Base-by-base conservation (phyloP, 768 basidiomycete species). In the Termitomyces sp. region DNA sequence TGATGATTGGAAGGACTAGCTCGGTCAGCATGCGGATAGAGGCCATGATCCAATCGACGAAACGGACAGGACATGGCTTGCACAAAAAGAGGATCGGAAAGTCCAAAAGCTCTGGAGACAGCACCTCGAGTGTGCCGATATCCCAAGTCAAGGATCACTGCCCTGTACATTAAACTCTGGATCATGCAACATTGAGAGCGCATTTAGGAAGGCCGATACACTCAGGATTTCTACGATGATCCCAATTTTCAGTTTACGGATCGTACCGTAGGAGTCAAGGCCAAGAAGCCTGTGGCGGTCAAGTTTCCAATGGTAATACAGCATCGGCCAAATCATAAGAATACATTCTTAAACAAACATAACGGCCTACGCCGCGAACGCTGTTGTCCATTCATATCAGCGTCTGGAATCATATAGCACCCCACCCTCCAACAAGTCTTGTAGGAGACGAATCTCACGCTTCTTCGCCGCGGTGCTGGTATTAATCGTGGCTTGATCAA, bases 401-500 rank as follows among this genome's bases (percentile, higher is more conserved):
- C 24, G 22, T 35, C 20, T 46, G 22, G 33, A 46, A 16, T 55
- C 35, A 14, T 55, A 55, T 7, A 46, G 9, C 24, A 24, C 13
- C 22, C 54, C 54, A 30, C 54, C 54, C 16, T 46, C 35, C 22
- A 55, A 26, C 18, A 55, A 16, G 32, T 55, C 45, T 10, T 5
- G 9, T 2, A 55, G 35, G 24, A 55, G 44, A 35, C 20, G 13
- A 22, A 50, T 40, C 30, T 52, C 56, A 13, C 50, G 56, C 14
- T 38, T 52, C 43, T 51, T 51, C n/a, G 41, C 56, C n/a, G 20
- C 16, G 20, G 5, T 16, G 7, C 28, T 44, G 26, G 57, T 13
- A 20, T 53, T n/a, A 8, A 53, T 54, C 13, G 8, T 40, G 9
- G 60, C 60, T 26, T 46, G 56, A 50, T 63, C 62, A 52, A 63